Evolutionary conservation across 176 grass and related monocot species (phyloP).

Genomic region (Avena atlantica): DNA sequence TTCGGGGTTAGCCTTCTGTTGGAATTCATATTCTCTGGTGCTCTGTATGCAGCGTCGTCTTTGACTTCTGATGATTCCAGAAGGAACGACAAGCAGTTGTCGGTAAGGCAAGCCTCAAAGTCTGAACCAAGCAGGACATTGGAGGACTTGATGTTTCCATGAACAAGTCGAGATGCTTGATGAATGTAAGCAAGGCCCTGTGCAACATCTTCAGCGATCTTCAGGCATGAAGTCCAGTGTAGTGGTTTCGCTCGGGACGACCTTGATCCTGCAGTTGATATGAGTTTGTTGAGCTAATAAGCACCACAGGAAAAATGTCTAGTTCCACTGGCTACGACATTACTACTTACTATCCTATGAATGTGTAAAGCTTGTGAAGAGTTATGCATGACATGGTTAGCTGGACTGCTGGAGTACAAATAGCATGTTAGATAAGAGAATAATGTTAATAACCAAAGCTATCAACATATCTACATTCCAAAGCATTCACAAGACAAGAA

Average conservation of each 20-base stretch:
- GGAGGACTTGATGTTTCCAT: constrained; percentile 87
- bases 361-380: not conserved
- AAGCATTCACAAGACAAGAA: not conserved
- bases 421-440: not conserved
- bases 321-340: not conserved
- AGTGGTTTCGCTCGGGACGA: constrained; percentile 80
- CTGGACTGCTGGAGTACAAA: not conserved
- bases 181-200: constrained; percentile 97
- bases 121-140: constrained; percentile 93
- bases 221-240: constrained; percentile 98
- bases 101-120: constrained; percentile 94
- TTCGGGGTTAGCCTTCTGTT: constrained; percentile 73
- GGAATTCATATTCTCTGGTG: constrained; percentile 80
- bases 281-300: constrained; percentile 14
- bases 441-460: not conserved
- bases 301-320: not conserved
- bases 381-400: not conserved
- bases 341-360: not conserved
- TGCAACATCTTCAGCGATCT: constrained; percentile 93
- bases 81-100: constrained; percentile 87
- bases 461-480: not conserved
- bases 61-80: constrained; percentile 72
- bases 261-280: constrained; percentile 64
- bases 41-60: constrained; percentile 63
- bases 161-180: constrained; percentile 89